These are phyloP conservation scores for Colletotrichum tropicale DNA, from an alignment of 2,329 filamentous ascomycete genomes.

Conservation along the genomic window DNA sequence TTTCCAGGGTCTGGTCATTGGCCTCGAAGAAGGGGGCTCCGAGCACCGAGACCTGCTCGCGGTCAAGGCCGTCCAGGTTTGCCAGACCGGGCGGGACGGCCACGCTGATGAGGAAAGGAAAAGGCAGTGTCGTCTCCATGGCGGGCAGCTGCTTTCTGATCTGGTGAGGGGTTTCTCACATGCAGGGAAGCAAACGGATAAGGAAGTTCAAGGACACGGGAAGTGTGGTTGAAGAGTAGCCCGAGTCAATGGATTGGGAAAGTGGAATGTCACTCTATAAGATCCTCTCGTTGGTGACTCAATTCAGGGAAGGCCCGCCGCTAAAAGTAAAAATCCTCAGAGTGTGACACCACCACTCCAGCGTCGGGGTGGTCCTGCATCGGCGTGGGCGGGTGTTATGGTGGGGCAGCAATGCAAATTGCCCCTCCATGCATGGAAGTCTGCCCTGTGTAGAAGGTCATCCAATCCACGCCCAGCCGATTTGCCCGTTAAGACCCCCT, in stretches of 20 bases:
- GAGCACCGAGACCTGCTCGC: slow-evolving; percentile 62
- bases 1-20: slow-evolving; percentile 50
- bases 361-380: slow-evolving; percentile 26
- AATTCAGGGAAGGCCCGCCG: slow-evolving; percentile 11
- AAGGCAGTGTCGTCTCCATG: slow-evolving; percentile 69
- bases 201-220: not conserved
- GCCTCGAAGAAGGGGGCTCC: slow-evolving; percentile 64
- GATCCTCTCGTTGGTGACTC: slow-evolving; percentile 16
- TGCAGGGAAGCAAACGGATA: not conserved
- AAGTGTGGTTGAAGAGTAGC: not conserved
- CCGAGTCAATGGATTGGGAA: not conserved
- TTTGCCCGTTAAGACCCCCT: slow-evolving; percentile 10
- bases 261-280: slow-evolving; percentile 15
- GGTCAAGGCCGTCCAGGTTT: slow-evolving; percentile 56
- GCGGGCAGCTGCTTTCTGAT: slow-evolving; percentile 17
- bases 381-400: slow-evolving; percentile 26
- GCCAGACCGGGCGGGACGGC: slow-evolving; percentile 53
- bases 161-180: not conserved
- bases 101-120: slow-evolving; percentile 67
- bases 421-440: slow-evolving; percentile 24
- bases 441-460: not conserved
- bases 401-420: slow-evolving; percentile 23
- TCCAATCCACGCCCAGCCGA: slow-evolving; percentile 20
- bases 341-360: slow-evolving; percentile 17
- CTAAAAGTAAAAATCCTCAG: slow-evolving; percentile 20